Evolutionary conservation across 129 eudicot genomes (phyloP).

Genomic region (Flaveria bidentis): DNA sequence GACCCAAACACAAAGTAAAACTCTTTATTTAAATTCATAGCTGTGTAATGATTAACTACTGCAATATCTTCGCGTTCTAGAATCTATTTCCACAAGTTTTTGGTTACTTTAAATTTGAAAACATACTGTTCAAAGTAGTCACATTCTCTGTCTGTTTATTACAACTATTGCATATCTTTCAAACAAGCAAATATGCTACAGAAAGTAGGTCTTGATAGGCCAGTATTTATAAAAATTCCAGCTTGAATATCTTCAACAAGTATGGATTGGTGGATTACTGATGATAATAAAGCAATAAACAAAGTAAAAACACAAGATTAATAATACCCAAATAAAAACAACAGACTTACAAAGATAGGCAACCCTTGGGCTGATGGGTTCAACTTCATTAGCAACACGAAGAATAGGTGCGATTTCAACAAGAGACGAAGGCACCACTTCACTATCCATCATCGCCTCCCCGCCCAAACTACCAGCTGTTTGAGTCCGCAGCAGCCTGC

Average conservation of each 20-base stretch:
- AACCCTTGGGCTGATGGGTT: constrained; percentile 72
- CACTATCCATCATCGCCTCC: constrained; percentile 83
- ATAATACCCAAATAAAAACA: not conserved
- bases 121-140: not conserved
- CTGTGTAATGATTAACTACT: too few relatives aligned
- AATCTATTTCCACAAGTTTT: not conserved
- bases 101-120: not conserved
- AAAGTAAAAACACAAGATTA: constrained; percentile 4
- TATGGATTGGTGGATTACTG: not conserved
- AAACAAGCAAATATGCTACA: not conserved
- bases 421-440: constrained; percentile 88
- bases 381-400: constrained; percentile 96
- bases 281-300: not conserved
- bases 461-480: constrained; percentile 83
- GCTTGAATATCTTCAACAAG: not conserved
- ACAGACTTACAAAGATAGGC: constrained; percentile 79
- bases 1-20: too few relatives aligned
- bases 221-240: not conserved
- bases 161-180: not conserved
- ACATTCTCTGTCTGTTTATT: not conserved
- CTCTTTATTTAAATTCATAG: too few relatives aligned
- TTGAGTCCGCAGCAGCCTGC: constrained; percentile 76
- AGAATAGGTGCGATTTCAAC: constrained; percentile 88
- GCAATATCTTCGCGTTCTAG: too few relatives aligned
- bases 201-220: not conserved